Evolutionary conservation across 1,284 basidiomycete genomes (phyloP), one percentile per base, ranked within the genome.

Genomic region (Microstroma glucosiphilum): DNA sequence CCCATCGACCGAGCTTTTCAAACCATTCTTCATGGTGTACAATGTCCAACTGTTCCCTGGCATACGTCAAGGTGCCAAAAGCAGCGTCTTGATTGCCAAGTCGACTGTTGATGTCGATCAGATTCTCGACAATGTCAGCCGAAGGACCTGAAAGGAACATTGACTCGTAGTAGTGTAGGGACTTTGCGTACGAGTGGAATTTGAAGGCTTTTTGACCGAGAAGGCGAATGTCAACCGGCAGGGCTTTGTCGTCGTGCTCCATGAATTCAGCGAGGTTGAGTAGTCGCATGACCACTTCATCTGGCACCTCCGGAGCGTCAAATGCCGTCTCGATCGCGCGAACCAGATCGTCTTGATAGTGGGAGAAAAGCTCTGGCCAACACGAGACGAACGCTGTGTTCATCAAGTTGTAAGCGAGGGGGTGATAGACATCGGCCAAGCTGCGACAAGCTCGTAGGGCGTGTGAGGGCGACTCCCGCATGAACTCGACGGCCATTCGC

Each of bases 251-350:
- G 80, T 98, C 94, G 74, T 97, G 96, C 80, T 98, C 96, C 91
- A 98, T 96, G 79, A 98, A 98, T 80, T 99, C 96, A 8, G 93
- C 92, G n/a, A 98, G 84, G 79, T 93, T 93, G 65, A 99, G 85
- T 37, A 98, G 83, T 56, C 90, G 87, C 78, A 96, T 91, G n/a
- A 96, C 90, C 40, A 98, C 85, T 60, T 97, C 93, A 2, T 90
- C 85, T 0, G 94, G 91, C 1, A 91, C 87, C 3, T 84, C 86
- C 12, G 85, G 83, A 83, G 91, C 65, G 25, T 88, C 90, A 69
- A 98, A 89, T 0, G 96, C 94, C 61, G 82, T 83, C 77, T 96
- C 91, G 58, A 99, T 90, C 4, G 92, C 88, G 49, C 88, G 87
- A 56, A 96, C 92, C 48, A 98, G 85, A 49, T 72, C 71, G 63